Evolutionary conservation across 2,329 filamentous ascomycete genomes (phyloP).

Genomic region (Cladosporium velox): DNA sequence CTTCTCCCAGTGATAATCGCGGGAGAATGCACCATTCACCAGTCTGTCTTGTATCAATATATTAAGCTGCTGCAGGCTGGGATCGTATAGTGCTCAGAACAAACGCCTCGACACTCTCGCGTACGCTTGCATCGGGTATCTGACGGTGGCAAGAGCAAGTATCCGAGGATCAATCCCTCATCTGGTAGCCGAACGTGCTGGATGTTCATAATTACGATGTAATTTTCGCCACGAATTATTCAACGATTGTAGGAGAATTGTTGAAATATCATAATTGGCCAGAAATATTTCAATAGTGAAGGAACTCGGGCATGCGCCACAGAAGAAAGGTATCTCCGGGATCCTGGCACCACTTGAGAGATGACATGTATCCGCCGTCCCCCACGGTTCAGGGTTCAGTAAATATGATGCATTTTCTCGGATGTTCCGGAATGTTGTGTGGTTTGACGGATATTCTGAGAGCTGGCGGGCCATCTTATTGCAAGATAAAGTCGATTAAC

Average conservation of each 20-base stretch:
- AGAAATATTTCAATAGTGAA: not conserved
- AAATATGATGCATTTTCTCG: not conserved
- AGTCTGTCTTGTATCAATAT: not conserved
- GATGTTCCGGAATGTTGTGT: not conserved
- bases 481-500: not conserved
- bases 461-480: not conserved
- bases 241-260: not conserved
- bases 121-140: not conserved
- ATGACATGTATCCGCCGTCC: not conserved
- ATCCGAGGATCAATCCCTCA: not conserved
- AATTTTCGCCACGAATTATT: not conserved
- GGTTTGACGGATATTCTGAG: not conserved
- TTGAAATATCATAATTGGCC: not conserved
- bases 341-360: not conserved
- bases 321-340: not conserved
- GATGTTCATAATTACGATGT: not conserved
- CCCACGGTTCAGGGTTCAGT: not conserved
- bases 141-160: not conserved
- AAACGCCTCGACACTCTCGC: not conserved
- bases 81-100: not conserved
- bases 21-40: not conserved
- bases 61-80: not conserved
- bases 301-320: not conserved
- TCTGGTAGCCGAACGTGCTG: not conserved
- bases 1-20: not conserved